Conservation (phyloP, 768 basidiomycete genomes). For the Trametes coccinea region DNA sequence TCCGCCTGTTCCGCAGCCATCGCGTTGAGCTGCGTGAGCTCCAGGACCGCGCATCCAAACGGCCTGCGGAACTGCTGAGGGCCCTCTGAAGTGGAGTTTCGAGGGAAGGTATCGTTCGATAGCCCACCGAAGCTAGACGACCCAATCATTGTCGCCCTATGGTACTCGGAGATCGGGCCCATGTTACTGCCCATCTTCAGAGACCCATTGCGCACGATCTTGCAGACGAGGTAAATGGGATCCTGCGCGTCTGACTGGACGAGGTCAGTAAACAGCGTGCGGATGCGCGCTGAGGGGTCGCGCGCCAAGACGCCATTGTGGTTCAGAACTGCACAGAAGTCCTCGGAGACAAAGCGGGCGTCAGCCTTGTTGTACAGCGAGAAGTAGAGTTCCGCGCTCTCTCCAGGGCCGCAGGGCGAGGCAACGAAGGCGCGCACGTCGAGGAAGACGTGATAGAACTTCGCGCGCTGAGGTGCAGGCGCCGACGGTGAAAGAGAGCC, state of each 20-base stretch:
- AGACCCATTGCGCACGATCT: conserved; percentile 84
- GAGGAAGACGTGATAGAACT: conserved; percentile 88
- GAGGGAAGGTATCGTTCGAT: conserved; percentile 11
- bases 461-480: conserved; percentile 37
- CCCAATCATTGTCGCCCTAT: conserved; percentile 32
- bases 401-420: conserved; percentile 85
- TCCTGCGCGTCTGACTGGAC: conserved; percentile 83
- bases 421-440: conserved; percentile 93
- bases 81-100: conserved; percentile 35
- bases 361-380: conserved; percentile 87
- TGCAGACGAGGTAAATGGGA: conserved; percentile 86
- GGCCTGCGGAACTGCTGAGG: conserved; percentile 71
- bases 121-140: conserved; percentile 1
- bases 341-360: conserved; percentile 88
- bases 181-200: conserved; percentile 69
- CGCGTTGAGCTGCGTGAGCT: conserved; percentile 73
- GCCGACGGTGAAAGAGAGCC: conserved; percentile 36
- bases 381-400: conserved; percentile 92
- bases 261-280: conserved; percentile 90
- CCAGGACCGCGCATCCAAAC: conserved; percentile 94
- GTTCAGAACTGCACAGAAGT: conserved; percentile 86
- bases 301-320: conserved; percentile 88
- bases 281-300: conserved; percentile 71
- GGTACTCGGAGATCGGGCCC: conserved; percentile 50
- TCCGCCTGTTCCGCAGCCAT: conserved; percentile 67